Base-by-base conservation (phyloP, 192 early-diverging fungal species). In the Podila epigama region DNA sequence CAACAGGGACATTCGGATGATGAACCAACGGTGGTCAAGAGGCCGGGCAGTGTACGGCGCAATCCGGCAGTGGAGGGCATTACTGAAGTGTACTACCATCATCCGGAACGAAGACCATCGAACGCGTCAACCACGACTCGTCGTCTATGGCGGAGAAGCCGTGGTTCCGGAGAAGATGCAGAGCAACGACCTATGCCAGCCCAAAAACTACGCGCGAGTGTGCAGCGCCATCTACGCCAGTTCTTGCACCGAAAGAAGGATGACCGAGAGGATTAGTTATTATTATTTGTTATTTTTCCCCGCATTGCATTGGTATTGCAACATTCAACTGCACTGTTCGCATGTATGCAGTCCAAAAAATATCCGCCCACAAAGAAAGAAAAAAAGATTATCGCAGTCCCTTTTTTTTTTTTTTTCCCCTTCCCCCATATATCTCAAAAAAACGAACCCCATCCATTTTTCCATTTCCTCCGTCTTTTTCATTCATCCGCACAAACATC, bases 81-180 rank as follows among this genome's bases (percentile, higher is more conserved):
- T 20, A 63, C 18, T 4, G 66, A 77, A 39, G 66, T 77, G n/a
- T 77, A 77, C 11, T 77, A 77, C 31, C 73, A 77, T 53, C 73
- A 77, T 57, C 73, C 73, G 1, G 73, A 77, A 37, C 44, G 73
- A 22, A 54, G 73, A 9, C 28, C 48, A n/a, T 77, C 73, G 48
- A 64, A n/a, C 5, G 60, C 64, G n/a, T n/a, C 4, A 52, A 66
- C 13, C 20, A 32, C 1, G 44, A 52, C 5, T 68, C 73, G 22
- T 28, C 59, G 25, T 7, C 42, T 7, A 54, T 57, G 35, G 41
- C 20, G 25, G 25, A 34, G 41, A 16, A 56, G 39, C 7, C 28
- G 13, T 4, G 35, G 15, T 12, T 37, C 39, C 22, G 54, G 35
- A 18, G 60, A 34, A 50, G 44, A 55, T 15, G 31, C 27, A 9